Evolutionary conservation across 352 stramenopile genomes (phyloP).

Genomic region (Globisporangium iwayamae): DNA sequence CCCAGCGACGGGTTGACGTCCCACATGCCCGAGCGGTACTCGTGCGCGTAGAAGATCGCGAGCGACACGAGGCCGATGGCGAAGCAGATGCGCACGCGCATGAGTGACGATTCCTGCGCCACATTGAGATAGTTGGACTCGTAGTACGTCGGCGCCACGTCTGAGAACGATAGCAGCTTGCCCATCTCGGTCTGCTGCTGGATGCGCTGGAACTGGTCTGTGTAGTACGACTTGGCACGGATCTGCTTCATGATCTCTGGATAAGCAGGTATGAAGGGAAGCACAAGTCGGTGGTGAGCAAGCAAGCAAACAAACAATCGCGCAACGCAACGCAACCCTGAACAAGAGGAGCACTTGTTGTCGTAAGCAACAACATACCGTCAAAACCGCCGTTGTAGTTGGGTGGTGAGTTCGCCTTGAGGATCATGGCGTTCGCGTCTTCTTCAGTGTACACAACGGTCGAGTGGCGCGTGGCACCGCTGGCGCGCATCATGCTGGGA

Average conservation of each 20-base stretch:
- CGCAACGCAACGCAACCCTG: neutral
- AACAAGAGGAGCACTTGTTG: neutral
- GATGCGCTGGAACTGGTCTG: slow-evolving; percentile 73
- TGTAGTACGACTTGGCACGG: slow-evolving; percentile 76
- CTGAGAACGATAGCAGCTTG: slow-evolving; percentile 56
- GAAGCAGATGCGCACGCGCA: slow-evolving; percentile 62
- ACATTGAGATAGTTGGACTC: slow-evolving; percentile 61
- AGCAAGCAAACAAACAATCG: neutral
- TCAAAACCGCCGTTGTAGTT: slow-evolving; percentile 64
- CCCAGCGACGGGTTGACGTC: slow-evolving; percentile 21
- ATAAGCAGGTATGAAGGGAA: neutral
- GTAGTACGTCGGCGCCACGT: slow-evolving; percentile 53
- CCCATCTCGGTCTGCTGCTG: slow-evolving; percentile 75
- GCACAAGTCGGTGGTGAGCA: neutral
- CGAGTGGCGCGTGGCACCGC: slow-evolving; percentile 11
- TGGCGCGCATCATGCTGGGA: slow-evolving; percentile 15
- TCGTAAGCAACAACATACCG: slow-evolving; percentile 15
- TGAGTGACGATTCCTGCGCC: slow-evolving; percentile 42
- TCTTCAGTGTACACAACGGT: slow-evolving; percentile 37
- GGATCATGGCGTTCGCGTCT: slow-evolving; percentile 67
- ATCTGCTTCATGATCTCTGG: slow-evolving; percentile 79
- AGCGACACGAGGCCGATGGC: slow-evolving; percentile 53
- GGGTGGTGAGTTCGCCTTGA: slow-evolving; percentile 59
- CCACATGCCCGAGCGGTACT: slow-evolving; percentile 46
- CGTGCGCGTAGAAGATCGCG: slow-evolving; percentile 50